Evolutionary conservation across 2,329 filamentous ascomycete species (phyloP).

Genomic region (Microdochium trichocladiopsis): DNA sequence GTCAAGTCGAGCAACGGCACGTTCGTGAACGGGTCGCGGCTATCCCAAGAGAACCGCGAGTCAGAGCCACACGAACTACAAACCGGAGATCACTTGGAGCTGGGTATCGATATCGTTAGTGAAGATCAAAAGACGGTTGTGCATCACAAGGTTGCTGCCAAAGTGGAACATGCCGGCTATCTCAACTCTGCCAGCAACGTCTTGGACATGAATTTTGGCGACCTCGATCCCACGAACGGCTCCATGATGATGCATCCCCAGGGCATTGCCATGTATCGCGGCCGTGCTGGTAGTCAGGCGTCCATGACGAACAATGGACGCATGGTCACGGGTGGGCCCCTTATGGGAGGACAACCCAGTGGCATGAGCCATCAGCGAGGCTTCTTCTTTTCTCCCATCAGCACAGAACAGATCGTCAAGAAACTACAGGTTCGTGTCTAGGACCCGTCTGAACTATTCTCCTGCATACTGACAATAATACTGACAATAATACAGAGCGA

Average conservation of each 20-base stretch:
- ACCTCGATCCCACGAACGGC: conserved; percentile 75
- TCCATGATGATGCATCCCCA: conserved; percentile 64
- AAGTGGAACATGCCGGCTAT: conserved; percentile 90
- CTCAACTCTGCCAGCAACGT: conserved; percentile 68
- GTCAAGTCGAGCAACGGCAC: conserved; percentile 98
- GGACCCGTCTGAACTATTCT: neutral
- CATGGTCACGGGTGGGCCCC: conserved; percentile 44
- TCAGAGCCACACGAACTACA: conserved; percentile 92
- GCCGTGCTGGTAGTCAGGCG: conserved; percentile 61
- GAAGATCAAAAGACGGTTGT: conserved; percentile 98
- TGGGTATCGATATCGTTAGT: conserved; percentile 97
- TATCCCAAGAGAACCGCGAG: conserved; percentile 92
- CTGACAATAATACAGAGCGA: conserved; percentile 56
- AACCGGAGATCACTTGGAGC: conserved; percentile 84
- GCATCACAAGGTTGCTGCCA: conserved; percentile 95
- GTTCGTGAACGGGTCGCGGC: conserved; percentile 85
- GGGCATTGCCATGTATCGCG: conserved; percentile 63
- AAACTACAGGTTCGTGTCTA: conserved; percentile 61
- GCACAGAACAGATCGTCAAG: conserved; percentile 92
- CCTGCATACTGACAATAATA: neutral
- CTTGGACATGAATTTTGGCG: conserved; percentile 85
- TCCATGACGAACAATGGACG: conserved; percentile 56
- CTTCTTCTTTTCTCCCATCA: conserved; percentile 82
- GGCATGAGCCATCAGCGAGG: conserved; percentile 67
- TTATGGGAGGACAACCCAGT: conserved; percentile 44